A percentile compares a stretch with the other conserved stretches of the same genome.
Conservation (phyloP, 805 yeast genomes). For the Debaryomyces prosopidis region DNA sequence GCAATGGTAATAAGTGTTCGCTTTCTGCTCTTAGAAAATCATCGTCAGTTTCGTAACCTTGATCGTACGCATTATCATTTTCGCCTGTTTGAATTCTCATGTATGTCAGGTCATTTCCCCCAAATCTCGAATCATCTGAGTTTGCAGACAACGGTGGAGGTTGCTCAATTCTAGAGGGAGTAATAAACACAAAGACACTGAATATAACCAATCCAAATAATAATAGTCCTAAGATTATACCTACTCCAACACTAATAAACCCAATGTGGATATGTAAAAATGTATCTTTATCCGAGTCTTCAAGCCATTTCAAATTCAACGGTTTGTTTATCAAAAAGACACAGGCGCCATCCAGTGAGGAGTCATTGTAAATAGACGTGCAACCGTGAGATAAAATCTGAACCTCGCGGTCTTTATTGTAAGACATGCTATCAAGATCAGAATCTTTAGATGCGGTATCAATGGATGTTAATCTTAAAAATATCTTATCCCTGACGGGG, state of each 20-base stretch:
- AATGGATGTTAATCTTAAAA: slow-evolving; percentile 31
- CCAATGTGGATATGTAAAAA: slow-evolving; percentile 63
- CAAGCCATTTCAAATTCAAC: slow-evolving; percentile 63
- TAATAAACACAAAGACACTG: slow-evolving; percentile 18
- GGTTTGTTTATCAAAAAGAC: slow-evolving; percentile 69
- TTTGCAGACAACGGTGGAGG: not conserved
- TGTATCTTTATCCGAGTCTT: slow-evolving; percentile 35
- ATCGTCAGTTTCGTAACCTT: slow-evolving; percentile 46
- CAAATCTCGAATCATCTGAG: not conserved
- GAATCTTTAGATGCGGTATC: not conserved
- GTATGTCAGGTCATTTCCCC: slow-evolving; percentile 27
- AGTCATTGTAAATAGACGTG: slow-evolving; percentile 30
- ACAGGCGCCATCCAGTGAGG: slow-evolving; percentile 38
- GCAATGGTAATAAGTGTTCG: slow-evolving; percentile 29
- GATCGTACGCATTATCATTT: slow-evolving; percentile 27
- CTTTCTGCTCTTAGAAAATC: slow-evolving; percentile 33
- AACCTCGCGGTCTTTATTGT: slow-evolving; percentile 55
- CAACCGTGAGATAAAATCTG: slow-evolving; percentile 64
- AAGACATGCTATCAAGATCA: slow-evolving; percentile 22
- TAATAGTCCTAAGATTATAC: slow-evolving; percentile 62
- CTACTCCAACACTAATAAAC: slow-evolving; percentile 65
- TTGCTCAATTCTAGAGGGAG: not conserved
- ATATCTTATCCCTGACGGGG: slow-evolving; percentile 26
- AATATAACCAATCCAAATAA: slow-evolving; percentile 26
- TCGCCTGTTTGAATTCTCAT: slow-evolving; percentile 38